Conservation (phyloP, 2,329 filamentous ascomycete species). For the Xylaria sp. region DNA sequence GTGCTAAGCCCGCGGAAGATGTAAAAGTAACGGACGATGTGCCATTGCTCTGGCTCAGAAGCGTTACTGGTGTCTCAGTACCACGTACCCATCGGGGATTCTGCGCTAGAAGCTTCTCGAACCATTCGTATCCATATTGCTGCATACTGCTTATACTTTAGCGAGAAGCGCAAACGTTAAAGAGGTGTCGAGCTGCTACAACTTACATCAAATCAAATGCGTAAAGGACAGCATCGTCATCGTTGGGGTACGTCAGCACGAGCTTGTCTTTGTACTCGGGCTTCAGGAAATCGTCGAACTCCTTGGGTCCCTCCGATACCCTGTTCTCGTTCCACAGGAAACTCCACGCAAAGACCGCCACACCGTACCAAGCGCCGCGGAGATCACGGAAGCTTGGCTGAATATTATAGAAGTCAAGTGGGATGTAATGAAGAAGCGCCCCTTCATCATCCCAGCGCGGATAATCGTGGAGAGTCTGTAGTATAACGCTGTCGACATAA, state of each 20-base stretch:
- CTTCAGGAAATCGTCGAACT: conserved; percentile 20
- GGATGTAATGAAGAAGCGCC: conserved; percentile 18
- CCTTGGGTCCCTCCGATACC: conserved; percentile 7
- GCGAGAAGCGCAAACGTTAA: background rate
- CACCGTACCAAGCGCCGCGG: conserved; percentile 17
- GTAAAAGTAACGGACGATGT: conserved; percentile 12
- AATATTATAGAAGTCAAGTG: conserved; percentile 10
- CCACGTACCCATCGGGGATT: conserved; percentile 22
- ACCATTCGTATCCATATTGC: conserved; percentile 21
- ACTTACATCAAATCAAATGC: conserved; percentile 22
- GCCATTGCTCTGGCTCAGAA: conserved; percentile 6
- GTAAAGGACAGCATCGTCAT: conserved; percentile 22
- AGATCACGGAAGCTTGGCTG: conserved; percentile 15
- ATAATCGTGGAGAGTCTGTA: conserved; percentile 20
- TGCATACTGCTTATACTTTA: conserved; percentile 8
- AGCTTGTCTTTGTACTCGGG: conserved; percentile 22
- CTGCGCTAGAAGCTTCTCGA: conserved; percentile 16
- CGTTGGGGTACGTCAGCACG: conserved; percentile 23
- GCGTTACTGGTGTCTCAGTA: conserved; percentile 7
- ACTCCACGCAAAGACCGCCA: conserved; percentile 12
- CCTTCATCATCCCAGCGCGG: conserved; percentile 20
- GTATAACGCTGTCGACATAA: conserved; percentile 20
- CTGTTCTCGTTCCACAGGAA: conserved; percentile 20
- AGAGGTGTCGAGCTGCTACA: too few relatives aligned
- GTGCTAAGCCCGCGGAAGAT: conserved; percentile 1